A percentile compares a stretch with the other conserved stretches of the same genome.
Evolutionary conservation across 1,139 yeast species (phyloP).

Genomic region (Taphrina pruni): DNA sequence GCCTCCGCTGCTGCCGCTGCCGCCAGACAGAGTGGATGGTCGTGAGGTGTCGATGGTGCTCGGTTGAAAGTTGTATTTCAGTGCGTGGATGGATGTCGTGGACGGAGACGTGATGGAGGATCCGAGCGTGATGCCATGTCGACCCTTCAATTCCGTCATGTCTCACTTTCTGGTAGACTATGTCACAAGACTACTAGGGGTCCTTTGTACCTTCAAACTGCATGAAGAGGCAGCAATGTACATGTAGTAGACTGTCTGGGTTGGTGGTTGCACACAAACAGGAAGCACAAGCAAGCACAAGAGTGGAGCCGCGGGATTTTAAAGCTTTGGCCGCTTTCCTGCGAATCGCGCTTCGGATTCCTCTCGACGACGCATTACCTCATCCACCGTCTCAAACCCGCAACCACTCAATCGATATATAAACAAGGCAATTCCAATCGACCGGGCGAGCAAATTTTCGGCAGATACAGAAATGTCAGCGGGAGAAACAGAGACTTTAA

Average conservation of each 20-base stretch:
- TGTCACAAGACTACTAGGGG: too few relatives aligned
- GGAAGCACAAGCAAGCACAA: not conserved
- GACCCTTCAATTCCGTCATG: constrained; percentile 11
- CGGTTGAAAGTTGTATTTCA: constrained; percentile 30
- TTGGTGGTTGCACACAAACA: too few relatives aligned
- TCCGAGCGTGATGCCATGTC: constrained; percentile 4
- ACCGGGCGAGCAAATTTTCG: too few relatives aligned
- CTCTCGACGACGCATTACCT: too few relatives aligned
- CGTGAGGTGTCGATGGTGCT: constrained; percentile 20
- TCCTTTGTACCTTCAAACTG: too few relatives aligned
- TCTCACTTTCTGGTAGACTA: not conserved
- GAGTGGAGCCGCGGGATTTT: not conserved
- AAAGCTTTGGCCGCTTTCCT: too few relatives aligned
- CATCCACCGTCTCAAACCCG: not conserved
- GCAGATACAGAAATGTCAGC: not conserved
- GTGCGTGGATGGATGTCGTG: constrained; percentile 8
- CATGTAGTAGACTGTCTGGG: too few relatives aligned
- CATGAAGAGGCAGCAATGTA: too few relatives aligned
- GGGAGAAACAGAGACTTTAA: constrained; percentile 25
- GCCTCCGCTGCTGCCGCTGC: not conserved
- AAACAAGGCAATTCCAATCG: too few relatives aligned
- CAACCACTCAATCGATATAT: too few relatives aligned
- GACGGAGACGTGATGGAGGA: constrained; percentile 9
- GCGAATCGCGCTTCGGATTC: too few relatives aligned
- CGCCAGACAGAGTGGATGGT: constrained; percentile 24